phyloP scores from a whole-genome alignment of 768 basidiomycete genomes.

The Hygrophoropsis aurantiaca region DNA sequence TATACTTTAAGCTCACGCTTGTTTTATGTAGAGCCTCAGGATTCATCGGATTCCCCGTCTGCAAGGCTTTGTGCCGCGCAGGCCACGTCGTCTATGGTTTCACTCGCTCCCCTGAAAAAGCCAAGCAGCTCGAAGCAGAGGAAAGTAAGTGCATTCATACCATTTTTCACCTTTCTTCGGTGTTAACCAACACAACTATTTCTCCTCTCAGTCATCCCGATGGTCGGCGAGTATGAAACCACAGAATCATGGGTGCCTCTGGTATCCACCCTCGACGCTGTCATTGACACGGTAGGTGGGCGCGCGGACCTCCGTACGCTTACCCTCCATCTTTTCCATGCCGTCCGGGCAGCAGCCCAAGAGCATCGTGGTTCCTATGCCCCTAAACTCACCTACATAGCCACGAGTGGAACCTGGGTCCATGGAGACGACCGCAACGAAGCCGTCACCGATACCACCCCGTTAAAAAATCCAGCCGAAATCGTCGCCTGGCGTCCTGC shows the following conservation, averaged over 20 bases:
- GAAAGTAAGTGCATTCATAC: conserved; percentile 40
- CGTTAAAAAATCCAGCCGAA: conserved; percentile 22
- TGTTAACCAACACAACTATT: background rate
- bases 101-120: conserved; percentile 38
- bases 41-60: conserved; percentile 42
- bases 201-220: conserved; percentile 33
- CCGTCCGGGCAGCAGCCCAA: conserved; percentile 22
- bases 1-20: background rate
- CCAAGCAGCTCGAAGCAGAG: conserved; percentile 32
- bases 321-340: conserved; percentile 22
- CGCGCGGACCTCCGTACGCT: conserved; percentile 11
- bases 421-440: conserved; percentile 36
- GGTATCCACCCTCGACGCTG: conserved; percentile 31
- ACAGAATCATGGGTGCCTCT: conserved; percentile 25
- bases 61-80: conserved; percentile 43
- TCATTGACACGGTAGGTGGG: conserved; percentile 33
- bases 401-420: conserved; percentile 46
- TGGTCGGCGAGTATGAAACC: conserved; percentile 26
- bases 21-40: conserved; percentile 37
- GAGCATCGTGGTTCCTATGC: conserved; percentile 26
- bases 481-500: conserved; percentile 34
- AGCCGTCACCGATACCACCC: conserved; percentile 34
- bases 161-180: background rate
- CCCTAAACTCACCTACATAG: conserved; percentile 44
- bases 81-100: conserved; percentile 48